Evolutionary conservation across 2,329 filamentous ascomycete genomes (phyloP).

Genomic region (Ascochyta koolunga): DNA sequence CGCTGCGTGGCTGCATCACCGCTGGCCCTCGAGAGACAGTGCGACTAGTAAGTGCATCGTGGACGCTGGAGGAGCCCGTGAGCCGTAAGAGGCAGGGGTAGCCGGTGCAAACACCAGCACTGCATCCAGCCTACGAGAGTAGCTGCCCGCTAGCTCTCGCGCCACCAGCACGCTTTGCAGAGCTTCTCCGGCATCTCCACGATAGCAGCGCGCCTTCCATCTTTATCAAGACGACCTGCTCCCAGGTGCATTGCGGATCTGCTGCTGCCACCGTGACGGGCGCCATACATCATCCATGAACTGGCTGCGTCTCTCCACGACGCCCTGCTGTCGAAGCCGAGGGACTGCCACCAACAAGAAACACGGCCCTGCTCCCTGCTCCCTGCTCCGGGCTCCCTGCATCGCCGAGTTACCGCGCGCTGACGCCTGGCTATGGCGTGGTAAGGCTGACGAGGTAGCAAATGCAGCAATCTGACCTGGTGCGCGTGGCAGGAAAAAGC

Average conservation of each 20-base stretch:
- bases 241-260: slow-evolving; percentile 3
- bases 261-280: not conserved
- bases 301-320: slow-evolving; percentile 12
- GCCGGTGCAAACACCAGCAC: slow-evolving; percentile 25
- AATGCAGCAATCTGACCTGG: slow-evolving; percentile 3
- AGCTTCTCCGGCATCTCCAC: slow-evolving; percentile 47
- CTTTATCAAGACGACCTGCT: slow-evolving; percentile 24
- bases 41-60: too few species aligned
- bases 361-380: slow-evolving; percentile 18
- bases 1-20: slow-evolving; percentile 15
- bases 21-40: slow-evolving; percentile 10
- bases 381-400: too few species aligned
- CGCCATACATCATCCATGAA: slow-evolving; percentile 2
- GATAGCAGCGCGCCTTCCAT: slow-evolving; percentile 3
- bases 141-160: slow-evolving; percentile 27
- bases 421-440: slow-evolving; percentile 3
- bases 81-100: slow-evolving; percentile 23
- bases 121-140: slow-evolving; percentile 12
- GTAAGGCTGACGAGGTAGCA: slow-evolving; percentile 25
- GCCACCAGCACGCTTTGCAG: slow-evolving; percentile 22
- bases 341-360: not conserved
- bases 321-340: slow-evolving; percentile 5
- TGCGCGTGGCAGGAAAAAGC: slow-evolving; percentile 7
- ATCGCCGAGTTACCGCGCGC: slow-evolving; percentile 19
- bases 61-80: slow-evolving; percentile 8